These are phyloP conservation scores for Corinectria fuckeliana DNA, from an alignment of 2,329 filamentous ascomycete genomes.

Conservation along the genomic window DNA sequence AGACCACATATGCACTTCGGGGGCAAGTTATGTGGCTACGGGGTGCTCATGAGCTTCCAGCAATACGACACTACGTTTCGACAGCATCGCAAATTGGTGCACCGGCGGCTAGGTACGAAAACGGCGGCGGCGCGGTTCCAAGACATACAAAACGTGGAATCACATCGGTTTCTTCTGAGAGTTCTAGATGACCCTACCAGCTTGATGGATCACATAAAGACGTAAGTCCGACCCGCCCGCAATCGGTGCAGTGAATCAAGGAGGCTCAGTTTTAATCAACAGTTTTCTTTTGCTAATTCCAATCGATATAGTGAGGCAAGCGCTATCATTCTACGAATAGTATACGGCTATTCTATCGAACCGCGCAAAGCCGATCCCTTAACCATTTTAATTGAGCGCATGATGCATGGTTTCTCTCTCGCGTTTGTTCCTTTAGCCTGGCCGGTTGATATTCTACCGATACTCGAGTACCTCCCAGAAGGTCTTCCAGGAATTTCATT, in stretches of 20 bases:
- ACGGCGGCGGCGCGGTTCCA: constrained; percentile 47
- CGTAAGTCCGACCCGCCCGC: constrained; percentile 28
- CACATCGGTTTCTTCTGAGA: constrained; percentile 23
- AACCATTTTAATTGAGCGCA: constrained; percentile 21
- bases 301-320: constrained; percentile 22
- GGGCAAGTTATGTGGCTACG: too few relatives aligned
- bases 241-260: constrained; percentile 17
- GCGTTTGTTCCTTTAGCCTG: constrained; percentile 21
- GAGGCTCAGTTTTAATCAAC: not conserved
- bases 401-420: constrained; percentile 20
- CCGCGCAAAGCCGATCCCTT: constrained; percentile 20
- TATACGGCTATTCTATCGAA: constrained; percentile 28
- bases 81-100: constrained; percentile 52
- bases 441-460: constrained; percentile 26
- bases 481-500: constrained; percentile 24
- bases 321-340: constrained; percentile 26
- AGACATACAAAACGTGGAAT: constrained; percentile 51
- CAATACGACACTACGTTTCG: constrained; percentile 34
- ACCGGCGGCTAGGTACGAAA: constrained; percentile 52
- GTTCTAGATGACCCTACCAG: constrained; percentile 46
- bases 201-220: constrained; percentile 50
- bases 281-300: not conserved
- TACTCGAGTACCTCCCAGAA: constrained; percentile 25
- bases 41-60: too few relatives aligned
- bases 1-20: too few relatives aligned